Evolutionary conservation across 139 green algal genomes (phyloP).

Genomic region (Microglena sp.): DNA sequence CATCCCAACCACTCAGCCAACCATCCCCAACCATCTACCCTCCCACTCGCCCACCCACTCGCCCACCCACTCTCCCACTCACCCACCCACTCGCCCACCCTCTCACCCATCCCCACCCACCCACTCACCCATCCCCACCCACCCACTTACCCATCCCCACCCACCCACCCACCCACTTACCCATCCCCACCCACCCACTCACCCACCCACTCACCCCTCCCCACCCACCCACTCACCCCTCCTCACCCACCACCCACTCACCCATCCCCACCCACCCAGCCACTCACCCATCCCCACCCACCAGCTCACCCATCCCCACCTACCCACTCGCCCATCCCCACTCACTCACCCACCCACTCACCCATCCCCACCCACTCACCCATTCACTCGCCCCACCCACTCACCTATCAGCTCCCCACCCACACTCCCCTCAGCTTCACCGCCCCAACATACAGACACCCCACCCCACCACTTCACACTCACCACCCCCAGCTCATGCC

Average conservation of each 20-base stretch:
- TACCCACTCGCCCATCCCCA: background rate
- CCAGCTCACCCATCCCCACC: background rate
- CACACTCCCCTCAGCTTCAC: background rate
- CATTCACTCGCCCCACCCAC: too few species aligned
- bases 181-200: background rate
- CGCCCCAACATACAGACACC: background rate
- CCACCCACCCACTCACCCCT: background rate
- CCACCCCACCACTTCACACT: too few species aligned
- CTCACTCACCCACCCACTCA: background rate
- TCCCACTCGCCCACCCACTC: too few species aligned
- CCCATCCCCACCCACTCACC: background rate
- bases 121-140: too few species aligned
- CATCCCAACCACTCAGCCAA: too few species aligned
- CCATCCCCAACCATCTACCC: too few species aligned
- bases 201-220: background rate
- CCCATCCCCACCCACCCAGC: background rate
- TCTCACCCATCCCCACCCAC: too few species aligned
- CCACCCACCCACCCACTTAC: too few species aligned
- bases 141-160: too few species aligned
- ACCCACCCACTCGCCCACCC: too few species aligned
- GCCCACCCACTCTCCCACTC: too few species aligned
- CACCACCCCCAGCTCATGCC: too few species aligned
- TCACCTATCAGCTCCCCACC: background rate
- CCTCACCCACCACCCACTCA: background rate
- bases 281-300: background rate